phyloP scores from a whole-genome alignment of 768 basidiomycete species.

The Hydnomerulius pinastri region DNA sequence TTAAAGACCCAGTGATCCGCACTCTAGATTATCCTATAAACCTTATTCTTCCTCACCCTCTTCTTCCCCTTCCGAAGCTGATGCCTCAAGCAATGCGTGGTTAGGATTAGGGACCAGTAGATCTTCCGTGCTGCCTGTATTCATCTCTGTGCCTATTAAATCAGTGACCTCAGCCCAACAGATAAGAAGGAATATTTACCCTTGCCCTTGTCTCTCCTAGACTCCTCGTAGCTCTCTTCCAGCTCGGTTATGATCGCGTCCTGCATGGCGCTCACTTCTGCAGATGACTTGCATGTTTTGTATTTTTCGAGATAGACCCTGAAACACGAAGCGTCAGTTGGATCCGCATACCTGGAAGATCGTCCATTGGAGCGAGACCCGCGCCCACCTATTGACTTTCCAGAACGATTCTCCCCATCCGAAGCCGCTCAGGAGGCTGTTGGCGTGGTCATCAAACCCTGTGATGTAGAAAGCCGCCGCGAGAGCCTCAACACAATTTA shows the following conservation, averaged over 20 bases:
- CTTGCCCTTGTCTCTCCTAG: constrained; percentile 45
- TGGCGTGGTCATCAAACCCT: constrained; percentile 81
- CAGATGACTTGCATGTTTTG: constrained; percentile 63
- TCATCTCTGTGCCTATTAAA: constrained; percentile 10
- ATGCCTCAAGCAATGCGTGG: constrained; percentile 35
- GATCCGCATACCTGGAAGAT: too few relatives aligned
- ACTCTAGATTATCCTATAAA: neutral
- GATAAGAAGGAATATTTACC: constrained; percentile 37
- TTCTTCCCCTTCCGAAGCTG: constrained; percentile 14
- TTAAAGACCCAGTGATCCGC: too few relatives aligned
- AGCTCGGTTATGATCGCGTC: constrained; percentile 70
- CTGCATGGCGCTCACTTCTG: constrained; percentile 61
- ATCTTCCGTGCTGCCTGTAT: constrained; percentile 50
- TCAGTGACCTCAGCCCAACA: neutral
- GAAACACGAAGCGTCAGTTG: neutral
- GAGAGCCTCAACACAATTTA: constrained; percentile 93
- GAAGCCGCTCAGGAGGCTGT: constrained; percentile 75
- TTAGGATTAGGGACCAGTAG: constrained; percentile 73
- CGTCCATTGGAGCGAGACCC: neutral
- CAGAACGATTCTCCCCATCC: constrained; percentile 92
- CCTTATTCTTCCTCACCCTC: constrained; percentile 14
- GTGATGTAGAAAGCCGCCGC: constrained; percentile 96
- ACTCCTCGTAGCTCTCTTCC: constrained; percentile 59
- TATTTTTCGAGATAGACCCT: constrained; percentile 69
- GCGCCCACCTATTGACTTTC: constrained; percentile 71